These are phyloP conservation scores for Penicillium sp. DNA, from an alignment of 2,329 filamentous ascomycete species.

Conservation along the genomic window DNA sequence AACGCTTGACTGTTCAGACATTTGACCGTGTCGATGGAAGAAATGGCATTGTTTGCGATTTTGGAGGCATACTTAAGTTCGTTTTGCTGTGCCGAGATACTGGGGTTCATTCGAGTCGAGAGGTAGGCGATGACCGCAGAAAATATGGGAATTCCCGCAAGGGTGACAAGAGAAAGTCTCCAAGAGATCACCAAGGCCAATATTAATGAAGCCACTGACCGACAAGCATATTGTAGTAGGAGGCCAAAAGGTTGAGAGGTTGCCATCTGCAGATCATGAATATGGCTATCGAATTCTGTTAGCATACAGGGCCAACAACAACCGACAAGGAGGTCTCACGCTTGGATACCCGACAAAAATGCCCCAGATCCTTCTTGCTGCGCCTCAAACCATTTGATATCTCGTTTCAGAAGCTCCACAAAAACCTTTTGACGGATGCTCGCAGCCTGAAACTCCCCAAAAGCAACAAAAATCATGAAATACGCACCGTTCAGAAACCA, in stretches of 20 bases:
- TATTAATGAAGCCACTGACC: constrained; percentile 63
- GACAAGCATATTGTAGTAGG: constrained; percentile 63
- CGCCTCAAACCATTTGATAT: constrained; percentile 80
- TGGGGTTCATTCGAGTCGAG: constrained; percentile 61
- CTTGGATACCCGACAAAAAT: constrained; percentile 70
- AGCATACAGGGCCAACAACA: neutral
- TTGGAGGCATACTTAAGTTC: constrained; percentile 72
- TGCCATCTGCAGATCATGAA: constrained; percentile 76
- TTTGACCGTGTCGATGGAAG: constrained; percentile 81
- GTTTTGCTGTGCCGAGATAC: constrained; percentile 67
- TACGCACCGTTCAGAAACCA: constrained; percentile 69
- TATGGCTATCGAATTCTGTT: constrained; percentile 58
- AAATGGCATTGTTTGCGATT: constrained; percentile 66
- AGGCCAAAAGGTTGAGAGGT: constrained; percentile 78
- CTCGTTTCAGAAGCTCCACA: constrained; percentile 64
- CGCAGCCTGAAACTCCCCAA: constrained; percentile 78
- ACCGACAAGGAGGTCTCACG: constrained; percentile 48
- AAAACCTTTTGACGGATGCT: constrained; percentile 67
- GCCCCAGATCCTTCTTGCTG: constrained; percentile 70
- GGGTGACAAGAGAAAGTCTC: constrained; percentile 77
- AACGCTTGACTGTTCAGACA: constrained; percentile 73
- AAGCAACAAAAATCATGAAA: constrained; percentile 70
- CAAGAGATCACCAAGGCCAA: constrained; percentile 80
- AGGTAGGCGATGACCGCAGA: constrained; percentile 60
- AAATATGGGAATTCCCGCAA: constrained; percentile 71